Evolutionary conservation across 2,329 filamentous ascomycete genomes (phyloP).

Genomic region (Pseudocercospora macadamiae): DNA sequence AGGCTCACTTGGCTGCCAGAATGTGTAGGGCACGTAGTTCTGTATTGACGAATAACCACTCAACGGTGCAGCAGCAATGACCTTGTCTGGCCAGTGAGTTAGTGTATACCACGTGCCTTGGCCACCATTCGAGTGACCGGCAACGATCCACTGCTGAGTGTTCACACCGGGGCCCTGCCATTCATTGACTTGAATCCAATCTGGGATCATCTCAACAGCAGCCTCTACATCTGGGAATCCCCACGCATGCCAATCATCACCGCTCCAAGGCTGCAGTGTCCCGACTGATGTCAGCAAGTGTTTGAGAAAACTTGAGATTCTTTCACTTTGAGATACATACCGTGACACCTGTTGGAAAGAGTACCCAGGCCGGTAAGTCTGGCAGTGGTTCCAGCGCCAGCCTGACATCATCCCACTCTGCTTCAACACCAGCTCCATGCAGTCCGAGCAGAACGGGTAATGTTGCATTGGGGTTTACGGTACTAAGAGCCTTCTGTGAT

Average conservation of each 20-base stretch:
- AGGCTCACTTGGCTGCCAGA: slow-evolving; percentile 61
- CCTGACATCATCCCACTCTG: slow-evolving; percentile 50
- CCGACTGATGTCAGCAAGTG: no score
- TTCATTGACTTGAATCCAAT: slow-evolving; percentile 52
- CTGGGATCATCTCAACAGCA: slow-evolving; percentile 52
- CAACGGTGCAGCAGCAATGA: slow-evolving; percentile 59
- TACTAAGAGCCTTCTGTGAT: slow-evolving; percentile 42
- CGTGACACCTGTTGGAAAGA: slow-evolving; percentile 61
- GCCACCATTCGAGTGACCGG: slow-evolving; percentile 63
- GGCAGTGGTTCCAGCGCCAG: slow-evolving; percentile 54
- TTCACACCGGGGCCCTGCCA: slow-evolving; percentile 56
- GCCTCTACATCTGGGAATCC: slow-evolving; percentile 60
- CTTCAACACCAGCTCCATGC: slow-evolving; percentile 62
- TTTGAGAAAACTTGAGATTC: no score
- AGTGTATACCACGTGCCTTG: slow-evolving; percentile 62
- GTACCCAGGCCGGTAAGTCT: slow-evolving; percentile 58
- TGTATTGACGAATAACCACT: slow-evolving; percentile 63
- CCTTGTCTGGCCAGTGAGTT: slow-evolving; percentile 59
- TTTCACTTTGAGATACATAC: no score
- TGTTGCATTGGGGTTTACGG: slow-evolving; percentile 25
- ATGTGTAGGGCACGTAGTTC: slow-evolving; percentile 60
- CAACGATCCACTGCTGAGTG: slow-evolving; percentile 54
- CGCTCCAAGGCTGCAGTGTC: slow-evolving; percentile 63
- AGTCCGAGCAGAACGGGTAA: slow-evolving; percentile 56
- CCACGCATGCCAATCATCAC: slow-evolving; percentile 65